phyloP scores from a whole-genome alignment of 2,329 filamentous ascomycete species.

The Epichloe sibirici region DNA sequence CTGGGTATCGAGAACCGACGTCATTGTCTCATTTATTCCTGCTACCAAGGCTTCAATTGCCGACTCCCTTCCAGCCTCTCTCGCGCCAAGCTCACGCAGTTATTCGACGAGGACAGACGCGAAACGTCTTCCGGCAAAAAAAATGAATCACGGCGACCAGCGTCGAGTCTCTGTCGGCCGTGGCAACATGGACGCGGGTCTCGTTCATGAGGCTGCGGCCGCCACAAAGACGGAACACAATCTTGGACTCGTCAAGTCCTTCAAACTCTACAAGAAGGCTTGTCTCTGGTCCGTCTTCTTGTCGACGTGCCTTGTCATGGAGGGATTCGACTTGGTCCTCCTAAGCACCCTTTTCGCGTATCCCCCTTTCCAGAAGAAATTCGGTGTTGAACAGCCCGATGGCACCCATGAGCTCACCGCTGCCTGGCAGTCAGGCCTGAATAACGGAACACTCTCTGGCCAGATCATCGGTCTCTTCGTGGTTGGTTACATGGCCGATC shows the following conservation, averaged over 20 bases:
- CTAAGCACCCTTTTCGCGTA: conserved; percentile 30
- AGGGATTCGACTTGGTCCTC: conserved; percentile 28
- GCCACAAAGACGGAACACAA: conserved; percentile 23
- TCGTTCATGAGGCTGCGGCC: conserved; percentile 11
- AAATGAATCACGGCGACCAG: conserved; percentile 1
- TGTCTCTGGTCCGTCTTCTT: conserved; percentile 26
- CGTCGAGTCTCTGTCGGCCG: conserved; percentile 5
- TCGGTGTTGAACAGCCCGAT: conserved; percentile 22
- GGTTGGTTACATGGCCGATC: conserved; percentile 35
- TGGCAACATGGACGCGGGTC: conserved; percentile 7
- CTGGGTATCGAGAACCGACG: too few species aligned
- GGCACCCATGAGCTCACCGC: conserved; percentile 34
- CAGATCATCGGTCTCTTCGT: conserved; percentile 38
- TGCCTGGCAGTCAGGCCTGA: conserved; percentile 39
- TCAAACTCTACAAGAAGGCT: conserved; percentile 28
- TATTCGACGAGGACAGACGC: too few species aligned
- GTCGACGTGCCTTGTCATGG: conserved; percentile 27
- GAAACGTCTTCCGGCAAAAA: not conserved
- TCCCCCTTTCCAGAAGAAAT: conserved; percentile 26
- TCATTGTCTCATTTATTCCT: not conserved
- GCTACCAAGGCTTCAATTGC: too few species aligned
- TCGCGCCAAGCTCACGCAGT: too few species aligned
- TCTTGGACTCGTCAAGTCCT: conserved; percentile 20
- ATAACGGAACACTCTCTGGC: conserved; percentile 34
- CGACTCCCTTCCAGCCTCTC: too few species aligned